A percentile compares a stretch with the other conserved stretches of the same genome.
phyloP scores from a whole-genome alignment of 805 yeast genomes.

The Debaryomyces castellii region DNA sequence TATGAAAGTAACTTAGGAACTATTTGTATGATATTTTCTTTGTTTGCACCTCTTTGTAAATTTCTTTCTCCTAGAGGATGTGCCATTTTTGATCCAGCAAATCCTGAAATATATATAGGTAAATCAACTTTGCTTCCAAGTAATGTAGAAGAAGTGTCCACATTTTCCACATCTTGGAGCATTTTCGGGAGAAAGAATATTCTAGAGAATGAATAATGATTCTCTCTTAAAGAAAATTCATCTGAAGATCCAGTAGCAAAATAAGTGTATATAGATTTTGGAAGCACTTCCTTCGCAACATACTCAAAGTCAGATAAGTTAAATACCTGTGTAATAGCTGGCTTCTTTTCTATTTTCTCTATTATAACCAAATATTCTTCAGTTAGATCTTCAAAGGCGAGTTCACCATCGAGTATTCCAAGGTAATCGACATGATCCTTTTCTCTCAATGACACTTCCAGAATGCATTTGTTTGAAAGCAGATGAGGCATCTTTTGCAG shows the following conservation, averaged over 20 bases:
- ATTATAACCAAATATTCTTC: slow-evolving; percentile 11
- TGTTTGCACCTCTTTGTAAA: slow-evolving; percentile 24
- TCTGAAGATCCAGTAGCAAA: slow-evolving; percentile 49
- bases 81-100: slow-evolving; percentile 40
- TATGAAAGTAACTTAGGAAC: slow-evolving; percentile 27
- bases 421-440: slow-evolving; percentile 7
- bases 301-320: slow-evolving; percentile 34
- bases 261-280: slow-evolving; percentile 32
- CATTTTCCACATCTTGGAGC: slow-evolving; percentile 25
- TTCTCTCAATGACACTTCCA: slow-evolving; percentile 16
- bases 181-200: slow-evolving; percentile 46
- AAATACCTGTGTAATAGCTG: slow-evolving; percentile 25
- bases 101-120: slow-evolving; percentile 47
- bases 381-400: slow-evolving; percentile 17
- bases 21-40: slow-evolving; percentile 32
- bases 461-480: slow-evolving; percentile 42
- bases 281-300: slow-evolving; percentile 27
- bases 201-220: slow-evolving; percentile 37
- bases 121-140: slow-evolving; percentile 24
- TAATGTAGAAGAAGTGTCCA: slow-evolving; percentile 20
- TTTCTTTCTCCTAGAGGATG: slow-evolving; percentile 39
- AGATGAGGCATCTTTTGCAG: slow-evolving; percentile 61
- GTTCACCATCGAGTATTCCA: slow-evolving; percentile 9
- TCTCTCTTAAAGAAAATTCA: slow-evolving; percentile 39
- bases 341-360: slow-evolving; percentile 15